phyloP scores from a whole-genome alignment of 2,329 filamentous ascomycete species.

The Verticillium nubilum region DNA sequence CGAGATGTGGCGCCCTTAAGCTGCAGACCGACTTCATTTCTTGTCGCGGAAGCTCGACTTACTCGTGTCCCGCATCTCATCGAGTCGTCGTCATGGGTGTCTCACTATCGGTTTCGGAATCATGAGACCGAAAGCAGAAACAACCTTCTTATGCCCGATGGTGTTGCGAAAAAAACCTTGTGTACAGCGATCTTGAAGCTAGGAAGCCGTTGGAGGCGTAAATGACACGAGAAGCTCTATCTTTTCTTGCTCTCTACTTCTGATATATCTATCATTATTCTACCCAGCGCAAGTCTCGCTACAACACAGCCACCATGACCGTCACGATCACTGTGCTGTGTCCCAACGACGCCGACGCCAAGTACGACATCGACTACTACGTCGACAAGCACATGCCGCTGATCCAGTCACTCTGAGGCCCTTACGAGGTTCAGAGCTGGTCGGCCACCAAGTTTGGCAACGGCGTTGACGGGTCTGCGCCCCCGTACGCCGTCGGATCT shows the following conservation, averaged over 20 bases:
- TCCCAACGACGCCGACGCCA: constrained; percentile 11
- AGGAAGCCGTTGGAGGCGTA: too few species aligned
- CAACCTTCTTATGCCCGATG: background rate
- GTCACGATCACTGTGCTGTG: constrained; percentile 15
- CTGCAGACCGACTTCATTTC: too few species aligned
- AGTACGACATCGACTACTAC: constrained; percentile 12
- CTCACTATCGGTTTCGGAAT: background rate
- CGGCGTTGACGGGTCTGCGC: constrained; percentile 3
- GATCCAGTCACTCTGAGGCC: constrained; percentile 4
- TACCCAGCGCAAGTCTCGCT: background rate
- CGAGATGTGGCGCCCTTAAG: too few species aligned
- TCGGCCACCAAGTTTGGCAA: constrained; percentile 5
- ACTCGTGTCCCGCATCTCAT: background rate
- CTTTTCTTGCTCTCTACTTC: too few species aligned
- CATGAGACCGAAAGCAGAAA: background rate
- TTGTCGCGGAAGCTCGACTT: too few species aligned
- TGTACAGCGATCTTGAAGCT: background rate
- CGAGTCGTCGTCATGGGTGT: background rate
- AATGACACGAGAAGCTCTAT: too few species aligned
- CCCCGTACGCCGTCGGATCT: constrained; percentile 6
- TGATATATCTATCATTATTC: too few species aligned
- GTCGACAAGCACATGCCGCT: constrained; percentile 9
- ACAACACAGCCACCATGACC: constrained; percentile 7
- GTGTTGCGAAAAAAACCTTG: background rate
- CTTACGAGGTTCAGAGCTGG: constrained; percentile 5